Conservation (phyloP, 768 basidiomycete species). For the Lentinula detonsa region DNA sequence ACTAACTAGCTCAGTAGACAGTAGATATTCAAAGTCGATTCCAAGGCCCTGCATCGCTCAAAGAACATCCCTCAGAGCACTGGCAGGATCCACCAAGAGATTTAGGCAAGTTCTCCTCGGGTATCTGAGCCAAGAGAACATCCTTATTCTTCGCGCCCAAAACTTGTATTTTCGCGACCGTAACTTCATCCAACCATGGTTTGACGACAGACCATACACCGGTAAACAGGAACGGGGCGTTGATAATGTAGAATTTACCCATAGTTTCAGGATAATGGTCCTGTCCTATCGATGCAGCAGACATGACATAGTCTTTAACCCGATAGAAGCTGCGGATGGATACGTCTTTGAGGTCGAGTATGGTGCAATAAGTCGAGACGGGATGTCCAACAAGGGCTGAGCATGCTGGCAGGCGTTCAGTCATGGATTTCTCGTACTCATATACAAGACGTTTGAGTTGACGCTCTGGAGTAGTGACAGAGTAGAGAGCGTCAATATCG, state of each 20-base stretch:
- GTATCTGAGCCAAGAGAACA: slow-evolving; percentile 77
- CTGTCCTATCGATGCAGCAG: slow-evolving; percentile 76
- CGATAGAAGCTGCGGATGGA: slow-evolving; percentile 74
- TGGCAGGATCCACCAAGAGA: slow-evolving; percentile 81
- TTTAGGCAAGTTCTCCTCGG: slow-evolving; percentile 73
- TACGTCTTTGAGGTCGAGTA: slow-evolving; percentile 81
- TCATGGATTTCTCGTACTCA: slow-evolving; percentile 90
- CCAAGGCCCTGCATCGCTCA: slow-evolving; percentile 94
- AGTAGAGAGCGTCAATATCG: slow-evolving; percentile 80
- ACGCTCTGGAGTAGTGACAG: slow-evolving; percentile 77
- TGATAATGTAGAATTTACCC: slow-evolving; percentile 99
- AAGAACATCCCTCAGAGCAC: slow-evolving; percentile 75
- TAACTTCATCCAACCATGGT: slow-evolving; percentile 92
- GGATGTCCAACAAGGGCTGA: slow-evolving; percentile 69
- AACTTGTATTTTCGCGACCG: slow-evolving; percentile 91
- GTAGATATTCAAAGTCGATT: slow-evolving; percentile 24
- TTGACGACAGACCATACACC: slow-evolving; percentile 87
- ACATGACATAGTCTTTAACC: slow-evolving; percentile 87
- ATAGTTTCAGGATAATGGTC: slow-evolving; percentile 90
- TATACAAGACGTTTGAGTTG: slow-evolving; percentile 83
- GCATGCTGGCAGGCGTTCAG: slow-evolving; percentile 76
- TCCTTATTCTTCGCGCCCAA: slow-evolving; percentile 44
- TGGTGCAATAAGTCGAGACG: slow-evolving; percentile 96
- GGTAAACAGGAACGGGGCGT: slow-evolving; percentile 89
- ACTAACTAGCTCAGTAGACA: too few relatives aligned